These are phyloP conservation scores for Mortierella sp. DNA, from an alignment of 371 early-diverging fungal species.

Conservation along the genomic window DNA sequence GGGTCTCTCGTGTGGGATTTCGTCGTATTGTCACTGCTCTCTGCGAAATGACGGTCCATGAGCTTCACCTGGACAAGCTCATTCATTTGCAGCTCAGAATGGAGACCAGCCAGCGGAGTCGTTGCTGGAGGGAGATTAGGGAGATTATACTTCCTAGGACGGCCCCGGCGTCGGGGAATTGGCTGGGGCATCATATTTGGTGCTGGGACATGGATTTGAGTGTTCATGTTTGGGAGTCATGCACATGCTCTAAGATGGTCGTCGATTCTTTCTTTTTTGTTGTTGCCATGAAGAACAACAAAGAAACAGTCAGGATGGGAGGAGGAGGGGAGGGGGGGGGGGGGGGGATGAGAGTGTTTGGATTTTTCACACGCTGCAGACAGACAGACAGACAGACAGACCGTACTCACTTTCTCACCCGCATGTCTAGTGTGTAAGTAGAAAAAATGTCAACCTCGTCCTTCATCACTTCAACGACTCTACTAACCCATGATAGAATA, in stretches of 20 bases:
- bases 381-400: too few relatives aligned
- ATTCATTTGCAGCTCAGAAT: background rate
- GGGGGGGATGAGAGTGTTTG: too few relatives aligned
- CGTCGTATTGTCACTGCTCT: background rate
- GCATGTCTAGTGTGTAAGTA: background rate
- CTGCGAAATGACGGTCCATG: background rate
- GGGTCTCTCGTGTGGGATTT: too few relatives aligned
- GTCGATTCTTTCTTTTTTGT: background rate
- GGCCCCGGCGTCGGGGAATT: background rate
- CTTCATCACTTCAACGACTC: slow-evolving; percentile 1
- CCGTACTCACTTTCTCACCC: background rate
- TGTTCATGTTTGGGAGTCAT: background rate
- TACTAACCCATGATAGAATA: too few relatives aligned
- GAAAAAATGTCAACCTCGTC: background rate
- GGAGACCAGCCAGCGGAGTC: too few relatives aligned
- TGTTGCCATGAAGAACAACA: background rate
- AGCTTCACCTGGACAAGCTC: slow-evolving; percentile 1
- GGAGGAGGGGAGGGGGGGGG: too few relatives aligned
- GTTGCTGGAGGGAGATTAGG: background rate
- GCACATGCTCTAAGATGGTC: background rate
- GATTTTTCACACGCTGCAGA: too few relatives aligned
- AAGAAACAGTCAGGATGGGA: too few relatives aligned
- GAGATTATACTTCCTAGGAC: background rate
- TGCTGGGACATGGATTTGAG: background rate
- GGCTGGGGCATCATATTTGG: background rate